Evolutionary conservation across 345 rosid species (phyloP).

Genomic region (Gossypium raimondii): DNA sequence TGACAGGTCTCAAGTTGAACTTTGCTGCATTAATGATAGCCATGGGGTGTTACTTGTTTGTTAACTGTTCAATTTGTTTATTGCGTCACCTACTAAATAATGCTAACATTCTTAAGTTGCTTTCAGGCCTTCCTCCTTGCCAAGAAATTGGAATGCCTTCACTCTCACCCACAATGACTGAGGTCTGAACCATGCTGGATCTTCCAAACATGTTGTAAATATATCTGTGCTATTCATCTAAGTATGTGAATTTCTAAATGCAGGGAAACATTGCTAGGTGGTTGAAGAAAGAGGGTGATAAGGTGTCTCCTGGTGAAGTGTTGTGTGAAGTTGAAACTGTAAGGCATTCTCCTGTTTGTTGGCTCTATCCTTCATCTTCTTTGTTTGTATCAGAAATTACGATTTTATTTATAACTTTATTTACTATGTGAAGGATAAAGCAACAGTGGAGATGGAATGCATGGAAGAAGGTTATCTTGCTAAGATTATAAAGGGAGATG

Average conservation of each 20-base stretch:
- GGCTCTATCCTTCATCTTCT: constrained; percentile 6
- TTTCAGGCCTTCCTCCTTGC: constrained; percentile 87
- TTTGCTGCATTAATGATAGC: neutral
- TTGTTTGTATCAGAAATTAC: constrained; percentile 11
- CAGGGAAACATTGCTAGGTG: constrained; percentile 97
- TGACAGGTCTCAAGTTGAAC: neutral
- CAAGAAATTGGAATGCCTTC: constrained; percentile 99
- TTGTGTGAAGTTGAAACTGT: constrained; percentile 99
- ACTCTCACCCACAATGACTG: constrained; percentile 97
- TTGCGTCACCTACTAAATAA: neutral
- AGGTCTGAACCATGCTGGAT: constrained; percentile 43
- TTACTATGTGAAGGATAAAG: constrained; percentile 65
- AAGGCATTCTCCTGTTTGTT: constrained; percentile 22
- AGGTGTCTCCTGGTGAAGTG: constrained; percentile 86
- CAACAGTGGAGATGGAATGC: constrained; percentile 98
- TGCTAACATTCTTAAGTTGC: constrained; percentile 19
- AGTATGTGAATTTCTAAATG: constrained; percentile 22
- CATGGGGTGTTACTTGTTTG: neutral
- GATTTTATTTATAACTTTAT: constrained; percentile 4
- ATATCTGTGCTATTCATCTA: constrained; percentile 14
- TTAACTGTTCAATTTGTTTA: neutral
- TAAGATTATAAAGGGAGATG: constrained; percentile 81
- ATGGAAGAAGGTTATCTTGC: constrained; percentile 99
- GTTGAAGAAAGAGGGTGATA: constrained; percentile 98
- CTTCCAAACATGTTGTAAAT: constrained; percentile 5